A percentile compares a stretch with the other conserved stretches of the same genome.
Conservation (phyloP, 352 stramenopile genomes). For the Hyaloperonospora brassicae region DNA sequence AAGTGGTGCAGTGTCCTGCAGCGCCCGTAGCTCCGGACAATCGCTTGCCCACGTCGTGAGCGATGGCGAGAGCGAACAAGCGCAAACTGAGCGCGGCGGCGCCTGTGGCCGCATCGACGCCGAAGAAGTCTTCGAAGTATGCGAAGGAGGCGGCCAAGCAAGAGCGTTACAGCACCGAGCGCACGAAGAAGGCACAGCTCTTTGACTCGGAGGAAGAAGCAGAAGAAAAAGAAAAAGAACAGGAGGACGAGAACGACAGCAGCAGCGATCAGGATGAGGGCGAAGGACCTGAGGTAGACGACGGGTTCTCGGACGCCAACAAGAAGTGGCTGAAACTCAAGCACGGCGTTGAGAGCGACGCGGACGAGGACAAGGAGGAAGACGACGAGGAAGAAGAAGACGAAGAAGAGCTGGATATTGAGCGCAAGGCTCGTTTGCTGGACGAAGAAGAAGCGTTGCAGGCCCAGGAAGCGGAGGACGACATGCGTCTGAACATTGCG, state of each 20-base stretch:
- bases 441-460: slow-evolving; percentile 68
- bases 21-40: background rate
- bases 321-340: slow-evolving; percentile 83
- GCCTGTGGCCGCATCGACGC: slow-evolving; percentile 6
- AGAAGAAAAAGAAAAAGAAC: slow-evolving; percentile 36
- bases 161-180: slow-evolving; percentile 29
- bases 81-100: slow-evolving; percentile 36
- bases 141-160: slow-evolving; percentile 71
- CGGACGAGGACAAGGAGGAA: slow-evolving; percentile 28
- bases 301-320: slow-evolving; percentile 79
- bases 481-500: slow-evolving; percentile 82
- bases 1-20: slow-evolving; percentile 7
- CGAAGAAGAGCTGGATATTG: slow-evolving; percentile 75
- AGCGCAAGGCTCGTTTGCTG: slow-evolving; percentile 76
- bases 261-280: slow-evolving; percentile 11
- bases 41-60: slow-evolving; percentile 9
- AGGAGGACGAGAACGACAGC: slow-evolving; percentile 30
- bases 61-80: slow-evolving; percentile 50
- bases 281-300: slow-evolving; percentile 43
- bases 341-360: slow-evolving; percentile 36
- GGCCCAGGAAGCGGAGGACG: slow-evolving; percentile 67
- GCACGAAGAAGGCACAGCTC: slow-evolving; percentile 46
- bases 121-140: slow-evolving; percentile 56
- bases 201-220: slow-evolving; percentile 64
- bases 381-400: slow-evolving; percentile 43